Conservation (phyloP, 257 asterid species). For the Ilex asprella region DNA sequence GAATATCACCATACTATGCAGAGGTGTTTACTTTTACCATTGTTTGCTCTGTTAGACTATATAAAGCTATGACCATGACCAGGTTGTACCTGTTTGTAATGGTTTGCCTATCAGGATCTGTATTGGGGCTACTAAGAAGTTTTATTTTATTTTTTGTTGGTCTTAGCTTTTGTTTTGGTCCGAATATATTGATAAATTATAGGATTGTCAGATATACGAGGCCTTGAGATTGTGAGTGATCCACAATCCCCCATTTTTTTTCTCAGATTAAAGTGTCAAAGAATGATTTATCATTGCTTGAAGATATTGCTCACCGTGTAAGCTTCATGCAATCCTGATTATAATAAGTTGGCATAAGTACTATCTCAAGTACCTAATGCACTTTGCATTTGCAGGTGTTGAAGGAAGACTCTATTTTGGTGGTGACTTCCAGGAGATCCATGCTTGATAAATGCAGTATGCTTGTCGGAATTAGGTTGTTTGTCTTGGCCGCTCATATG, state of each 20-base stretch:
- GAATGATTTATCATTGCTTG: constrained; percentile 64
- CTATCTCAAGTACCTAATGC: background rate
- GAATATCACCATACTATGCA: constrained; percentile 40
- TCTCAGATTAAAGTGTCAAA: constrained; percentile 46
- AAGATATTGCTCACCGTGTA: constrained; percentile 58
- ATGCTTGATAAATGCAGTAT: constrained; percentile 72
- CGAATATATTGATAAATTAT: constrained; percentile 6
- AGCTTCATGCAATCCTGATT: constrained; percentile 7
- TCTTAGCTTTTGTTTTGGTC: background rate
- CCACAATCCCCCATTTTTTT: constrained; percentile 64
- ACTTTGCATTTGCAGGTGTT: constrained; percentile 40
- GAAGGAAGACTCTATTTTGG: constrained; percentile 60
- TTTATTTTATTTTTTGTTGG: background rate
- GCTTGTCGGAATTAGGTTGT: constrained; percentile 63
- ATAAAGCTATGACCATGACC: background rate
- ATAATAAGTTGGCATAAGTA: background rate
- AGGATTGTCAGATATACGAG: constrained; percentile 55
- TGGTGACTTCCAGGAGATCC: constrained; percentile 66
- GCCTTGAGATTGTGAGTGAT: constrained; percentile 61
- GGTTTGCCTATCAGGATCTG: background rate
- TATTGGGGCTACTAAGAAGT: background rate
- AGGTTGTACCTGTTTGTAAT: background rate
- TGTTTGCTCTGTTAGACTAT: background rate
- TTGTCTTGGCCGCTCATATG: constrained; percentile 70
- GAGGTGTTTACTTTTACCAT: constrained; percentile 30